Evolutionary conservation across 2,329 filamentous ascomycete species (phyloP).

Genomic region (Aureobasidium sp.): DNA sequence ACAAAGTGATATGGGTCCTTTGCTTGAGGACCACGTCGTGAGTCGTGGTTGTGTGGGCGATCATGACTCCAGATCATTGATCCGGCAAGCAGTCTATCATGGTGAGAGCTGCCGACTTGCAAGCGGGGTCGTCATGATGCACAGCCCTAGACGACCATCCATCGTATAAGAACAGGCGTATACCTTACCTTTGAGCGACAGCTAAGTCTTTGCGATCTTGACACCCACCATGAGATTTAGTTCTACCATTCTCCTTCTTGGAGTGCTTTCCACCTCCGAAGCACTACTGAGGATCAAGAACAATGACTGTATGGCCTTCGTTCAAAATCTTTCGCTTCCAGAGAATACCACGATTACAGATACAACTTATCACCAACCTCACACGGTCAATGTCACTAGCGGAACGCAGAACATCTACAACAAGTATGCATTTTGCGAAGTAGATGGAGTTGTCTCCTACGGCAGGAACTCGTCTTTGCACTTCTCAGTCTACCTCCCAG

Average conservation of each 20-base stretch:
- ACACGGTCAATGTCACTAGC: slow-evolving; percentile 25
- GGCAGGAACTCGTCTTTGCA: slow-evolving; percentile 28
- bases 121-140: not conserved
- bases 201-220: not conserved
- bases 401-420: slow-evolving; percentile 23
- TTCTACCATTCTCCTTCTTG: not conserved
- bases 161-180: not conserved
- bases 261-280: not conserved
- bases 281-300: slow-evolving; percentile 4
- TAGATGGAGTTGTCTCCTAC: slow-evolving; percentile 29
- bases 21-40: too few species aligned
- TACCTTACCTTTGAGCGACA: not conserved
- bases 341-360: slow-evolving; percentile 25
- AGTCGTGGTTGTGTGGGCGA: not conserved
- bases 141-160: not conserved
- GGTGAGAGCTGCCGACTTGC: too few species aligned
- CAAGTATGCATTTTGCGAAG: slow-evolving; percentile 29
- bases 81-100: not conserved
- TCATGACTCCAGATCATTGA: not conserved
- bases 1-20: not conserved
- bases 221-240: not conserved
- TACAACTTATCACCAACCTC: slow-evolving; percentile 25
- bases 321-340: slow-evolving; percentile 14
- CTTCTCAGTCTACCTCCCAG: slow-evolving; percentile 32
- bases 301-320: slow-evolving; percentile 18